phyloP scores from a whole-genome alignment of 805 yeast genomes.

The Jamesozyma piceae region DNA sequence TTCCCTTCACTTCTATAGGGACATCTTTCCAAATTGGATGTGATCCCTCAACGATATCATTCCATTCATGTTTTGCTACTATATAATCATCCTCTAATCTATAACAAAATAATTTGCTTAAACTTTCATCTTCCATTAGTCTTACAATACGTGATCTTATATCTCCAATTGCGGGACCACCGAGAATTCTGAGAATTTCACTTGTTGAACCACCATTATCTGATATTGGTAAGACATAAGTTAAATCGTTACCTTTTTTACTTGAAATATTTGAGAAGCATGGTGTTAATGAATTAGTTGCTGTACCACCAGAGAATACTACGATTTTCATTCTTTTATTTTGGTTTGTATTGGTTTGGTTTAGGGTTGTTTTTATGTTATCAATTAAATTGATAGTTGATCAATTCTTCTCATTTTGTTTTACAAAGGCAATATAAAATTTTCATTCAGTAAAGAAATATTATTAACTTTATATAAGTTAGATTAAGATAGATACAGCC shows the following conservation, averaged over 20 bases:
- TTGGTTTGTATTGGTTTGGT: neutral
- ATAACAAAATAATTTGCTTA: conserved; percentile 28
- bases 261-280: conserved; percentile 43
- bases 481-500: too few species aligned
- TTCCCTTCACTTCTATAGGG: conserved; percentile 46
- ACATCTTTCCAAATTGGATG: conserved; percentile 54
- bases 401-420: too few species aligned
- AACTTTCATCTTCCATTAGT: conserved; percentile 48
- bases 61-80: conserved; percentile 66
- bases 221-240: conserved; percentile 69
- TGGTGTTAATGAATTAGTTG: conserved; percentile 68
- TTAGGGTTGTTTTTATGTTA: too few species aligned
- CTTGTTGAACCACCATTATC: conserved; percentile 96
- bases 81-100: conserved; percentile 26
- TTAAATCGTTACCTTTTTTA: conserved; percentile 10
- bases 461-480: too few species aligned
- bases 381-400: too few species aligned
- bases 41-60: conserved; percentile 63
- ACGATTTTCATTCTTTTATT: conserved; percentile 23
- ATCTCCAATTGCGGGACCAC: conserved; percentile 96
- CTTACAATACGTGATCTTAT: conserved; percentile 72
- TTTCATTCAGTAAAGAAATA: too few species aligned
- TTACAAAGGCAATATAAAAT: too few species aligned
- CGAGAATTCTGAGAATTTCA: conserved; percentile 73
- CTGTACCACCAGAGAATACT: conserved; percentile 73